phyloP scores from a whole-genome alignment of 2,329 filamentous ascomycete species.

The Tolypocladium inflatum region DNA sequence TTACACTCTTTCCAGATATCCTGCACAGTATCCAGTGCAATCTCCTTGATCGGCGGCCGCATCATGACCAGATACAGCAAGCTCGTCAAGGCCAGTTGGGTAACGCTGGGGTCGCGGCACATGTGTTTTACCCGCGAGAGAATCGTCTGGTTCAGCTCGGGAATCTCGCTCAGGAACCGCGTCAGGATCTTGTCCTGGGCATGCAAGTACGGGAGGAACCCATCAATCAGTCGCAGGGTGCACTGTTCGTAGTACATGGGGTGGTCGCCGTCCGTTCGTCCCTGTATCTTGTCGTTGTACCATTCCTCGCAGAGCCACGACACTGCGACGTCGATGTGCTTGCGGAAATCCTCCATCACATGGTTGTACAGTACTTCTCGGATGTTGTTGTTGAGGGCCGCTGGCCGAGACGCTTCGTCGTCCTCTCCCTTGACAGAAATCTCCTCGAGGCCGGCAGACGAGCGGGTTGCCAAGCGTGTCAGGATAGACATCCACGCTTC shows the following conservation, averaged over 20 bases:
- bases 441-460: conserved; percentile 60
- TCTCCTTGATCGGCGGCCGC: conserved; percentile 52
- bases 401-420: conserved; percentile 25
- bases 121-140: conserved; percentile 62
- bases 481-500: conserved; percentile 90
- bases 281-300: conserved; percentile 70
- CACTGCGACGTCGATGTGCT: conserved; percentile 80
- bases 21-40: conserved; percentile 55
- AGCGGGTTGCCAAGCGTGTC: conserved; percentile 73
- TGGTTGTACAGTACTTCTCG: conserved; percentile 76
- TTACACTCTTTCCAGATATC: conserved; percentile 59
- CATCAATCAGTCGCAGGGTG: conserved; percentile 73
- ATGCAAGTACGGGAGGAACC: conserved; percentile 85
- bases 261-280: conserved; percentile 32
- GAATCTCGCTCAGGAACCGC: conserved; percentile 85
- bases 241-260: conserved; percentile 69
- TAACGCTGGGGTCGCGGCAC: conserved; percentile 56
- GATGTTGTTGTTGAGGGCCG: conserved; percentile 57
- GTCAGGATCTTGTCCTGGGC: conserved; percentile 83
- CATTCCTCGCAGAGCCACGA: conserved; percentile 96
- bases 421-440: conserved; percentile 51
- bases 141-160: conserved; percentile 63
- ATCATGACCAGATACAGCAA: conserved; percentile 59
- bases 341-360: conserved; percentile 84
- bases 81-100: conserved; percentile 53